Conservation (phyloP, 345 rosid genomes). For the Citrus australasica region DNA sequence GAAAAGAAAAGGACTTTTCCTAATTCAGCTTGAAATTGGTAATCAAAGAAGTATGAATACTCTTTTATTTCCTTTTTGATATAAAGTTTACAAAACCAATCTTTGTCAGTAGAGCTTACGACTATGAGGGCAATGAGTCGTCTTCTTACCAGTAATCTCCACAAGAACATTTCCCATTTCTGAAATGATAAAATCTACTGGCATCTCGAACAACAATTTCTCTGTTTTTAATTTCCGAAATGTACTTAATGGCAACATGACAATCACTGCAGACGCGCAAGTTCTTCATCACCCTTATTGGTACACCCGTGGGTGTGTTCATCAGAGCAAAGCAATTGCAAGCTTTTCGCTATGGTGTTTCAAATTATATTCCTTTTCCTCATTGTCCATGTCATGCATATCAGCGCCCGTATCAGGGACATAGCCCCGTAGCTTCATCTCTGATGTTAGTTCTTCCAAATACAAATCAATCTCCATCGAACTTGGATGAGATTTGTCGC, state of each 20-base stretch:
- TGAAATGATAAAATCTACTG: slow-evolving; percentile 86
- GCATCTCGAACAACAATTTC: slow-evolving; percentile 69
- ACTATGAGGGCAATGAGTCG: neutral
- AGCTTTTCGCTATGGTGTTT: slow-evolving; percentile 73
- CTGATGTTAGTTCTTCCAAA: slow-evolving; percentile 49
- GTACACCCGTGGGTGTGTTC: slow-evolving; percentile 44
- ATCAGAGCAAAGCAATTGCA: slow-evolving; percentile 70
- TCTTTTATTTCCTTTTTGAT: neutral
- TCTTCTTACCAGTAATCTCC: slow-evolving; percentile 68
- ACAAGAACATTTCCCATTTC: slow-evolving; percentile 67
- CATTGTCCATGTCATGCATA: slow-evolving; percentile 73
- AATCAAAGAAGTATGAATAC: neutral
- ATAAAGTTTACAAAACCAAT: neutral
- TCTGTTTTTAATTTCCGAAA: slow-evolving; percentile 56
- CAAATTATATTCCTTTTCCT: slow-evolving; percentile 69
- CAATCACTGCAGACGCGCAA: slow-evolving; percentile 75
- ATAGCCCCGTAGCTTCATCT: slow-evolving; percentile 68
- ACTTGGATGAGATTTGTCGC: slow-evolving; percentile 57
- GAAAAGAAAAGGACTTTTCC: neutral
- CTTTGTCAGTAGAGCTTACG: neutral
- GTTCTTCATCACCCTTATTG: slow-evolving; percentile 80
- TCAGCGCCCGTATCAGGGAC: slow-evolving; percentile 61
- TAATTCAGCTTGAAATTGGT: neutral
- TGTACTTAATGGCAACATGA: slow-evolving; percentile 63
- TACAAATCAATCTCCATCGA: slow-evolving; percentile 54